Evolutionary conservation across 768 basidiomycete species (phyloP).

Genomic region (Cystobasidium ongulense): DNA sequence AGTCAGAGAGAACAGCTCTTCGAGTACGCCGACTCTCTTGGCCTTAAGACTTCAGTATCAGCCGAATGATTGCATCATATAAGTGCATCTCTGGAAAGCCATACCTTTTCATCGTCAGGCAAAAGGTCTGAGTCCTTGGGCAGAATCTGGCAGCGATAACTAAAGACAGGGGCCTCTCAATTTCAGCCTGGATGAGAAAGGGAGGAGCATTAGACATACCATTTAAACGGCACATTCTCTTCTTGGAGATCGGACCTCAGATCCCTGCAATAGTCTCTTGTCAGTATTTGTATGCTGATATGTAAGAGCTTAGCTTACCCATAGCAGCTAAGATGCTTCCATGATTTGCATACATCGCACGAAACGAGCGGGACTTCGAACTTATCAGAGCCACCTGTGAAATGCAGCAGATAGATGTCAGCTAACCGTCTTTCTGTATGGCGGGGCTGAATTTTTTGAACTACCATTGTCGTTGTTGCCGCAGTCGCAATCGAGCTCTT

Average conservation of each 20-base stretch:
- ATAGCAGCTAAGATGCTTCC: constrained; percentile 4
- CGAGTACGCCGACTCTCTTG: not conserved
- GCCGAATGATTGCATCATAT: not conserved
- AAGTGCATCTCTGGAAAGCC: not conserved
- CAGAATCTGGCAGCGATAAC: not conserved
- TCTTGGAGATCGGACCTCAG: not conserved
- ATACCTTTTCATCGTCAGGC: not conserved
- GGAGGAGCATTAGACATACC: not conserved
- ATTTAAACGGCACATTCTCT: not conserved
- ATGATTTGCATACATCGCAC: constrained; percentile 15
- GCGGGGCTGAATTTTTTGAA: too few species aligned
- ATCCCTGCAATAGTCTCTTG: not conserved
- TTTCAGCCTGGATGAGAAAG: not conserved
- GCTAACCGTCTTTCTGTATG: too few species aligned
- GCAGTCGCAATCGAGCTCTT: not conserved
- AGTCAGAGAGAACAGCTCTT: not conserved
- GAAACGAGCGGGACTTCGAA: not conserved
- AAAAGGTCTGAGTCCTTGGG: not conserved
- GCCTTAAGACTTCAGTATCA: not conserved
- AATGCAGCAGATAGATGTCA: not conserved
- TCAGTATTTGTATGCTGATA: not conserved
- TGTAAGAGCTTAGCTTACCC: not conserved
- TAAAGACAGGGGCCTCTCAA: not conserved
- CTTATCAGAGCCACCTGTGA: not conserved
- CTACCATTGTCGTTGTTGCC: not conserved